These are phyloP conservation scores for Tilletia setariae DNA, from an alignment of 1,284 basidiomycete species.

Conservation along the genomic window DNA sequence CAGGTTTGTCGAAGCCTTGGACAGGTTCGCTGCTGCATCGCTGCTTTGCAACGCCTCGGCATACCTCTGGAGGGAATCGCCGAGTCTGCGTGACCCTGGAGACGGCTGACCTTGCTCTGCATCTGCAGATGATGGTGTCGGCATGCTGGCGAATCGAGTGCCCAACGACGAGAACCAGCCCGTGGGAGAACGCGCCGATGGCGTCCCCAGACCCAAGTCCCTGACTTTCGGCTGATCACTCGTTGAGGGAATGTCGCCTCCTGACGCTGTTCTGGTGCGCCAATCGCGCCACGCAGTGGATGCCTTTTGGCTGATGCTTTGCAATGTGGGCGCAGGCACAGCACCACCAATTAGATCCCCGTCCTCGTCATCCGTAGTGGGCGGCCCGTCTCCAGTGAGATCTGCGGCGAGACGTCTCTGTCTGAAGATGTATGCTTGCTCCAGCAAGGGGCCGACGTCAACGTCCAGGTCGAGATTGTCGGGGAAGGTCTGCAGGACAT, in stretches of 20 bases:
- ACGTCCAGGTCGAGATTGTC: conserved; percentile 24
- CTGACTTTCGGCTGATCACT: not conserved
- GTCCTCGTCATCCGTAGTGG: conserved; percentile 23
- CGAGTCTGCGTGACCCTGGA: not conserved
- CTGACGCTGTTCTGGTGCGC: not conserved
- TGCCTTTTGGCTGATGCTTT: not conserved
- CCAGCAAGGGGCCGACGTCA: conserved; percentile 43
- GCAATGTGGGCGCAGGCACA: not conserved
- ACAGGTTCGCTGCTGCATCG: conserved; percentile 47
- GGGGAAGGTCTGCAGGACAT: conserved; percentile 41
- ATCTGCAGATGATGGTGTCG: not conserved
- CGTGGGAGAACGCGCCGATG: not conserved
- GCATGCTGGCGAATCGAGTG: conserved; percentile 7
- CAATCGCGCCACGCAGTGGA: conserved; percentile 3
- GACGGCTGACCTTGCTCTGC: not conserved
- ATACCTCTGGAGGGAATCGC: conserved; percentile 11
- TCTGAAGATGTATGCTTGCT: conserved; percentile 33
- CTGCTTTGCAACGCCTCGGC: conserved; percentile 46
- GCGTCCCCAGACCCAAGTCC: not conserved
- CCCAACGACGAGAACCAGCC: not conserved
- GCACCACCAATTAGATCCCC: conserved; percentile 25
- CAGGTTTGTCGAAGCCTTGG: conserved; percentile 48
- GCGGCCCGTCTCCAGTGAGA: conserved; percentile 43
- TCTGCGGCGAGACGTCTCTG: conserved; percentile 42
- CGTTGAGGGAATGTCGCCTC: not conserved